These are phyloP conservation scores for Cenococcum geophilum DNA, from an alignment of 495 filamentous ascomycete genomes.

Conservation along the genomic window DNA sequence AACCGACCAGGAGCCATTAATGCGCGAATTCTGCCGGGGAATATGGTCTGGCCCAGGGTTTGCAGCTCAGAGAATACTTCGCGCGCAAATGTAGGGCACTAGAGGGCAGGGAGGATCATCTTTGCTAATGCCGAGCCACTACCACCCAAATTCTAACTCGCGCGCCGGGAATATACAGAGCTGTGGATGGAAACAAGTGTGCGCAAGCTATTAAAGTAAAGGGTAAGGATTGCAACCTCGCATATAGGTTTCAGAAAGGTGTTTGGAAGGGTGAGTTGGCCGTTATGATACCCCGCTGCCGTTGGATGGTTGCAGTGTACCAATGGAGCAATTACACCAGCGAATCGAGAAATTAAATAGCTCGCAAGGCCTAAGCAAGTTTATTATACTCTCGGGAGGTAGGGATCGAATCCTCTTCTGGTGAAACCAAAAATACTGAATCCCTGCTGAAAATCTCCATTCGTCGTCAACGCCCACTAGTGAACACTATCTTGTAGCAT, in stretches of 20 bases:
- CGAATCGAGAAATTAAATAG: too few species aligned
- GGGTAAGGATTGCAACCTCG: not conserved
- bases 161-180: slow-evolving; percentile 29
- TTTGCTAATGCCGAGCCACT: slow-evolving; percentile 23
- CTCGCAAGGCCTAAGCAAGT: too few species aligned
- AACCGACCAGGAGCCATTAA: slow-evolving; percentile 17
- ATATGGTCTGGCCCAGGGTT: slow-evolving; percentile 31
- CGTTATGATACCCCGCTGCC: not conserved
- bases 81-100: slow-evolving; percentile 25
- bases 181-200: slow-evolving; percentile 31
- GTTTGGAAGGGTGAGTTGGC: not conserved
- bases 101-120: slow-evolving; percentile 17
- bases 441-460: not conserved
- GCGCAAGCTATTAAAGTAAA: slow-evolving; percentile 23
- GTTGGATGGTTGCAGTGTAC: too few species aligned
- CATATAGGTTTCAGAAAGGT: not conserved
- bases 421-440: not conserved
- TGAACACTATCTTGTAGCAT: not conserved
- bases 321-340: too few species aligned
- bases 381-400: not conserved
- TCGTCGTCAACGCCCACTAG: not conserved
- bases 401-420: not conserved
- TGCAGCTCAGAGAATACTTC: slow-evolving; percentile 27
- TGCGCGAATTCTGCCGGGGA: slow-evolving; percentile 25
- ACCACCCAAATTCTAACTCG: slow-evolving; percentile 20